Base-by-base conservation (phyloP, 116 monocot species). In the Papilionanthe hybrid region DNA sequence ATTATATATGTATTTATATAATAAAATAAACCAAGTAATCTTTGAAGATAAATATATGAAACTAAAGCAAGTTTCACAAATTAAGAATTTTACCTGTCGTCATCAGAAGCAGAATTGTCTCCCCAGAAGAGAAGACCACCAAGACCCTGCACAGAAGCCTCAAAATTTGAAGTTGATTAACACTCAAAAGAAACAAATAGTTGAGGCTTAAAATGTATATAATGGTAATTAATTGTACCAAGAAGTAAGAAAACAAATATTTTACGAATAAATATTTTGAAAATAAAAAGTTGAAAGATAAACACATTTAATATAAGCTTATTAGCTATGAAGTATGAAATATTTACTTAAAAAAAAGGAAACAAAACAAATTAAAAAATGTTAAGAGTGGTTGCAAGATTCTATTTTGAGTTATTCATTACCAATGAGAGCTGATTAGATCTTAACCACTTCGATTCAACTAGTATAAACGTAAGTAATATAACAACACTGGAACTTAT, bases 91-190 rank as follows among this genome's bases (percentile, higher is more conserved):
- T 80, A 98, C 98, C 98, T 98, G 75, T 98, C 98, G 80, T 98
- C 98, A 80, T 42, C 85, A 15, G 89, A 79, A 78, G 88, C 9
- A 60, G 91, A 82, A 79, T 88, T 86, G 80, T 98, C 94, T 82
- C 83, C 93, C 77, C 94, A 91, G 82, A 98, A 98, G 69, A 98
- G 90, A 84, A 98, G 84, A 42, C 94, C 94, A 69, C 98, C 98
- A 85, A 94, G 90, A 79, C 98, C 94, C 98, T 98, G 88, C 78
- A 87, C 55, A 45, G 84, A 29, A 81, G 42, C 82, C 53, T 55
- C 22, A 77, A 19, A 19, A 67, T 80, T 77, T 29, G 69, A 49
- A 75, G 71, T 9, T 32, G 19, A 75, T 80, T 73, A 58, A 74
- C 55, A 81, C 49, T 3, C 22, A 43, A 25, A 25, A 15, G 73